Evolutionary conservation across 129 eudicot species (phyloP), one percentile per base, ranked within the genome.

Genomic region (Helianthus tuberosus): DNA sequence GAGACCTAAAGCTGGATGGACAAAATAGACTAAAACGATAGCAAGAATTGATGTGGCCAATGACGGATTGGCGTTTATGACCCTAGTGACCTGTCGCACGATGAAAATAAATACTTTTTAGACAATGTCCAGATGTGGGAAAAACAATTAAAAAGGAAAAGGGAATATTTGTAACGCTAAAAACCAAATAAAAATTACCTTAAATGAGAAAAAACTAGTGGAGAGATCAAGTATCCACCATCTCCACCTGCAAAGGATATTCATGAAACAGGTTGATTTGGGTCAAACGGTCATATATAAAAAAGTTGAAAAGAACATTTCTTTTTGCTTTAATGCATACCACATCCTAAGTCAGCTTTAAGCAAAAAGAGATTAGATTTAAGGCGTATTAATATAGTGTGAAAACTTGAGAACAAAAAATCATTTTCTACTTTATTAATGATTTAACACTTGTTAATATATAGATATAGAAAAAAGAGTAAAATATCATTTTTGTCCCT

Each of bases 1-100:
- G 75, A 95, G 91, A 62, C 99, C 99, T 77, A 95, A 73, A 43
- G 99, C 94, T 8, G 99, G 99, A 89, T 95, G 99, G 68, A 89
- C 89, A 62, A 91, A 84, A 83, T 86, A 91, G 64, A 86, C 96
- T 83, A 95, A 78, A 44, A 77, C 71, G 71, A 87, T 68, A 32
- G 99, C 84, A 76, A 82, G 76, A 66, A 87, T 64, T 20, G 86
- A 79, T 3, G 85, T 79, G 61, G 88, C 82, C 68, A 91, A 76
- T 75, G 84, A 74, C 36, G 97, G 85, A 80, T 88, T 86, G 15
- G 74, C 71, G 68, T 83, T 89, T 57, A 89, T 55, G 66, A 89
- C 79, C 81, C 90, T 85, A 46, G 77, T 79, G 74, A 82, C 89
- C 99, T 95, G 90, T 73, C 55, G 64, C 14, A 67, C 11, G 13